Conservation (phyloP, 1,139 yeast genomes). For the Yamadazyma oceani region DNA sequence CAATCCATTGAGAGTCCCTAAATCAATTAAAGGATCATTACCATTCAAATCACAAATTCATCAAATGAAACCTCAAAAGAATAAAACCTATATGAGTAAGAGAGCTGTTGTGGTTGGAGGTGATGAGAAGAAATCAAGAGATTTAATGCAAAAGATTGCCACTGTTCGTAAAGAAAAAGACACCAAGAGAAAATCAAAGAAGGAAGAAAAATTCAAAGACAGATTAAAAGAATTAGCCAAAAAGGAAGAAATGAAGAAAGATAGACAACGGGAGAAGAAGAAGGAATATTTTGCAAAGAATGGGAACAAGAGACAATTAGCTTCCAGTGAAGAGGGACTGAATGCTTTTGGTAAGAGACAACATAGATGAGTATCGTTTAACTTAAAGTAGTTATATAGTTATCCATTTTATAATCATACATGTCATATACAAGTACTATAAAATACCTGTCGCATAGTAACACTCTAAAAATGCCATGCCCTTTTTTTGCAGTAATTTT, state of each 20-base stretch:
- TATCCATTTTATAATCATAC: too few relatives aligned
- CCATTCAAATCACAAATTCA: constrained; percentile 92
- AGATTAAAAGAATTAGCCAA: constrained; percentile 74
- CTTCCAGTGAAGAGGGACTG: constrained; percentile 38
- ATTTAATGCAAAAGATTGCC: constrained; percentile 81
- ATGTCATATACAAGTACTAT: too few relatives aligned
- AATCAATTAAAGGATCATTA: constrained; percentile 66
- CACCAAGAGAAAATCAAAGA: constrained; percentile 70
- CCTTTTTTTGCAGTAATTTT: too few relatives aligned
- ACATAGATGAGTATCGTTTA: constrained; percentile 10
- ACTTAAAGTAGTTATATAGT: neutral
- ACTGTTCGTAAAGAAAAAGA: constrained; percentile 87
- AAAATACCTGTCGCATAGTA: too few relatives aligned
- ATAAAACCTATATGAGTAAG: constrained; percentile 79
- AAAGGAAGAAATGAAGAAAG: constrained; percentile 65
- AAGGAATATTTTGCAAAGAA: constrained; percentile 79
- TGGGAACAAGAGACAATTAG: constrained; percentile 63
- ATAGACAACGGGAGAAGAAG: constrained; percentile 81
- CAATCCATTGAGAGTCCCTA: constrained; percentile 86
- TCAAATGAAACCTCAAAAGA: constrained; percentile 85
- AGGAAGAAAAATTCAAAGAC: constrained; percentile 73
- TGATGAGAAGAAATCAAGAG: constrained; percentile 91
- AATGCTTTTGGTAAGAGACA: constrained; percentile 35
- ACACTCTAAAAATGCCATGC: too few relatives aligned
- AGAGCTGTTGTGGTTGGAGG: constrained; percentile 93